phyloP scores from a whole-genome alignment of 176 grass and related monocot genomes.

The Paspalum vaginatum region DNA sequence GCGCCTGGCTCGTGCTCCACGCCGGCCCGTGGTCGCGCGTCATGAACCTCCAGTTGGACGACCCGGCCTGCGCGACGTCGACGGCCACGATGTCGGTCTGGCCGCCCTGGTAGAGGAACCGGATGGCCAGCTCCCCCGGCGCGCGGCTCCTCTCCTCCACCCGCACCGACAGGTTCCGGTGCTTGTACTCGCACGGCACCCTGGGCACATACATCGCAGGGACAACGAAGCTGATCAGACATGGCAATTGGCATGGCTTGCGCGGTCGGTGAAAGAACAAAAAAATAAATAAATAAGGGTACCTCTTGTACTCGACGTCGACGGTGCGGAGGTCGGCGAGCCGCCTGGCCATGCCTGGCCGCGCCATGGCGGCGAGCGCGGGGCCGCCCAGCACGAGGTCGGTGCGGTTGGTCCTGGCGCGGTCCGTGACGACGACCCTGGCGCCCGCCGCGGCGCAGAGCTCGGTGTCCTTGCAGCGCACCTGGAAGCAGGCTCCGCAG shows the following conservation, averaged over 20 bases:
- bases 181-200: constrained; percentile 75
- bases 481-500: constrained; percentile 91
- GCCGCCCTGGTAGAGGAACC: constrained; percentile 90
- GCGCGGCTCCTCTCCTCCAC: constrained; percentile 61
- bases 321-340: constrained; percentile 48
- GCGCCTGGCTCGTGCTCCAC: constrained; percentile 77
- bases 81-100: constrained; percentile 95
- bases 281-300: neutral
- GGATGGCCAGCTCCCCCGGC: constrained; percentile 60
- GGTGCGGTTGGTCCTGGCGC: constrained; percentile 64
- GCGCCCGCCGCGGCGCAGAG: constrained; percentile 57
- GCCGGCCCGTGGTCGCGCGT: constrained; percentile 74
- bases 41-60: constrained; percentile 79
- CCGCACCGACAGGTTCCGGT: constrained; percentile 67
- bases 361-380: constrained; percentile 80
- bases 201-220: constrained; percentile 50
- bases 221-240: no score
- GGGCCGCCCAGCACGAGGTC: constrained; percentile 59
- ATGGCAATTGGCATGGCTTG: no score
- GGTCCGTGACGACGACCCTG: constrained; percentile 69
- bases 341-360: constrained; percentile 45
- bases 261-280: constrained; percentile 32
- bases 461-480: constrained; percentile 70
- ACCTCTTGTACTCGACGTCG: constrained; percentile 91
- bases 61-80: constrained; percentile 83